Percentiles rank a stretch among this genome's conserved stretches.
Evolutionary conservation across 148 eudicot species (phyloP).

Genomic region (Rhododendron henanense): DNA sequence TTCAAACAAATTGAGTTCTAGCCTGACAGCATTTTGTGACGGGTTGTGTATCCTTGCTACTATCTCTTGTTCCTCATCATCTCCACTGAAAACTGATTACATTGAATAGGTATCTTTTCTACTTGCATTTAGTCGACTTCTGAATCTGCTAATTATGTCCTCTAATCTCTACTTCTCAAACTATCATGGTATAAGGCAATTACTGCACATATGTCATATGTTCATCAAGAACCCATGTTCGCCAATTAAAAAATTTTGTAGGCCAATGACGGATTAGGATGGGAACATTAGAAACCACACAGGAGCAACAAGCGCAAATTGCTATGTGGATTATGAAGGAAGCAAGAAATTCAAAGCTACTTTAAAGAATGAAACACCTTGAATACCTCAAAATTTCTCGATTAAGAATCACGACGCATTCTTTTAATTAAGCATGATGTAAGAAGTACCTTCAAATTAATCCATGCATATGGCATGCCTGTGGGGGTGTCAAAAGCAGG

Average conservation of each 20-base stretch:
- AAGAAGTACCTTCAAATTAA: slow-evolving; percentile 80
- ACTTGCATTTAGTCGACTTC: background rate
- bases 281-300: background rate
- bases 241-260: background rate
- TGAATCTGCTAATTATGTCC: background rate
- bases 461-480: slow-evolving; percentile 97
- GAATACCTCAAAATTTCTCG: background rate
- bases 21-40: background rate
- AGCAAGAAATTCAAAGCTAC: background rate
- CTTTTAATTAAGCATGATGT: background rate
- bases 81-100: background rate
- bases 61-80: background rate
- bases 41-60: background rate
- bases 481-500: slow-evolving; percentile 90
- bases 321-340: background rate
- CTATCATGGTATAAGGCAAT: background rate
- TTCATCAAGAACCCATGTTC: background rate
- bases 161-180: background rate
- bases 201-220: background rate
- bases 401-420: background rate
- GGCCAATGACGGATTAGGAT: background rate
- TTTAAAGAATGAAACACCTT: background rate
- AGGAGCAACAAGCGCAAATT: background rate
- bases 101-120: background rate
- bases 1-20: background rate